A percentile compares a stretch with the other conserved stretches of the same genome.
Evolutionary conservation across 306 rosid genomes (phyloP).

Genomic region (Quercus suber): DNA sequence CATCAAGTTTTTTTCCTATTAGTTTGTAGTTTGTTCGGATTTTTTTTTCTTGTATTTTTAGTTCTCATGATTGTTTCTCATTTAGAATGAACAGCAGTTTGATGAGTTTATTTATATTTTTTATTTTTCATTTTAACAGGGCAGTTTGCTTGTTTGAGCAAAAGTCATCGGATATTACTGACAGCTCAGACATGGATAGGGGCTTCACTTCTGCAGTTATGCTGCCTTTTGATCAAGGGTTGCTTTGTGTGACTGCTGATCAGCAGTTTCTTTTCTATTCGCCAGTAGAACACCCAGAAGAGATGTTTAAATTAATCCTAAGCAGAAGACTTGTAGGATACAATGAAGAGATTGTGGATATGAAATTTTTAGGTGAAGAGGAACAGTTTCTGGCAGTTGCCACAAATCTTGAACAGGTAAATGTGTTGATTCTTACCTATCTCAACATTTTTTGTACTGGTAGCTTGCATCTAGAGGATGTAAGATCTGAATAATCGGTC

Average conservation of each 20-base stretch:
- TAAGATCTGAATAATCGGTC: not conserved
- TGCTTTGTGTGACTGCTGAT: conserved; percentile 95
- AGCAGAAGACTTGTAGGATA: conserved; percentile 85
- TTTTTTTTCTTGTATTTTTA: not conserved
- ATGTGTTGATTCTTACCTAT: not conserved
- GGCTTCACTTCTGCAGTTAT: conserved; percentile 79
- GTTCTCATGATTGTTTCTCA: not conserved
- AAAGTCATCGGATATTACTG: conserved; percentile 69
- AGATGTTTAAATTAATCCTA: conserved; percentile 40
- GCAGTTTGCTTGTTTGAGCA: conserved; percentile 91
- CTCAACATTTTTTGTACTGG: conserved; percentile 11
- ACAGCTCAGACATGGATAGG: conserved; percentile 55
- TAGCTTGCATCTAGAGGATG: not conserved
- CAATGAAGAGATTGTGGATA: conserved; percentile 90
- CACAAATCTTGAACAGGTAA: conserved; percentile 93
- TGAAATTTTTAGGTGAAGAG: conserved; percentile 87
- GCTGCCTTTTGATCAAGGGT: conserved; percentile 68
- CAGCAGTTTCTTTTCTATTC: conserved; percentile 86
- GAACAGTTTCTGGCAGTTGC: conserved; percentile 88
- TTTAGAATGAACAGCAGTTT: conserved; percentile 16
- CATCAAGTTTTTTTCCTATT: not conserved
- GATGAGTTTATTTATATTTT: conserved; percentile 18
- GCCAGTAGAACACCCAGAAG: conserved; percentile 48
- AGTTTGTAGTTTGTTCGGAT: conserved; percentile 16
- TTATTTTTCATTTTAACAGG: conserved; percentile 46